phyloP scores from a whole-genome alignment of 2,329 filamentous ascomycete genomes.

The Colletotrichum sp. region DNA sequence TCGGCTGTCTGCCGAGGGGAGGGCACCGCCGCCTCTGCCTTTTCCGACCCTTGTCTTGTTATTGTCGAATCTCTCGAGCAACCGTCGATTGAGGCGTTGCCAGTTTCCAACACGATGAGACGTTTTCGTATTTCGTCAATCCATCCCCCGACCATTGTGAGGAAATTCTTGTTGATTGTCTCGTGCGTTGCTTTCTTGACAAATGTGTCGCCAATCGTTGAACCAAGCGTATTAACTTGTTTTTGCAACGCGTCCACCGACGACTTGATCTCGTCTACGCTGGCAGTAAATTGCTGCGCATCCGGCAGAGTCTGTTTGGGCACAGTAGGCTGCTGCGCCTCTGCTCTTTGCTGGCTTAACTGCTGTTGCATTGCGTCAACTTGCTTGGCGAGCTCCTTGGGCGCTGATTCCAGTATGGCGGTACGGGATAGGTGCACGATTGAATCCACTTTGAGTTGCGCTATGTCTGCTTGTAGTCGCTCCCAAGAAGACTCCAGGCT shows the following conservation, averaged over 20 bases:
- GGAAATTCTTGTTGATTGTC: not conserved
- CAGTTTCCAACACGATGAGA: not conserved
- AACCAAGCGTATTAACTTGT: not conserved
- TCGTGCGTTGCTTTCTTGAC: not conserved
- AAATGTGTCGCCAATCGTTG: not conserved
- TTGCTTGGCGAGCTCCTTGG: not conserved
- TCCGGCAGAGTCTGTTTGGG: not conserved
- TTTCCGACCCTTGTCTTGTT: not conserved
- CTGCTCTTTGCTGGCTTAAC: not conserved
- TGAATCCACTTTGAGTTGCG: not conserved
- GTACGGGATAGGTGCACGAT: not conserved
- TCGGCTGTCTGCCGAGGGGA: not conserved
- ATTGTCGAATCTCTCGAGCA: not conserved
- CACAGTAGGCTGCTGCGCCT: not conserved
- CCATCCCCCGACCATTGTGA: not conserved
- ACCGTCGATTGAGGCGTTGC: not conserved
- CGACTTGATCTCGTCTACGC: not conserved
- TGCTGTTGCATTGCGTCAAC: not conserved
- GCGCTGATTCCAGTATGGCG: not conserved
- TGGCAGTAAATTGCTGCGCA: not conserved
- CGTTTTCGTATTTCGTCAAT: not conserved
- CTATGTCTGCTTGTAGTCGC: not conserved
- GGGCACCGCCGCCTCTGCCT: not conserved
- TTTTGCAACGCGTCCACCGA: not conserved
- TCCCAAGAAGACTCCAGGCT: not conserved